Evolutionary conservation across 1,139 yeast genomes (phyloP).

Genomic region (Geotrichum macrosporum): DNA sequence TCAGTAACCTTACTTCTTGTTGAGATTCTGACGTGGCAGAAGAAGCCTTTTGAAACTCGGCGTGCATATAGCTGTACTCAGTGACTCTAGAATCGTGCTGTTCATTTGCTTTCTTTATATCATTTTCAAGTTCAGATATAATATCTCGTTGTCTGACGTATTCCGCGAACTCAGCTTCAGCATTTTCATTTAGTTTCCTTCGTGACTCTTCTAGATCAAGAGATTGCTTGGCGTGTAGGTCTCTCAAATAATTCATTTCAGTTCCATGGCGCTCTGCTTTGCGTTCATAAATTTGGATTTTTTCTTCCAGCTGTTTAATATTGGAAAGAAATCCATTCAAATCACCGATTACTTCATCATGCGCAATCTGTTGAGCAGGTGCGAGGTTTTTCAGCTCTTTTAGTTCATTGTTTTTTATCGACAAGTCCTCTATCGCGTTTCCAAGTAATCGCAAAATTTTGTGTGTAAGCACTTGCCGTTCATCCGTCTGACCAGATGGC

Average conservation of each 20-base stretch:
- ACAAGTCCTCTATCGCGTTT: conserved; percentile 26
- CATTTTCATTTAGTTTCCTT: background rate
- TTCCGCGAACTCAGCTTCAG: conserved; percentile 2
- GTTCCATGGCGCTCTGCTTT: conserved; percentile 28
- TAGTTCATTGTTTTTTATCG: conserved; percentile 33
- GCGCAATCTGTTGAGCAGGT: conserved; percentile 32
- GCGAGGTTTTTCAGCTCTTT: conserved; percentile 36
- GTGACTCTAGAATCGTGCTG: conserved; percentile 41
- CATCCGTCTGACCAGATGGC: conserved; percentile 39
- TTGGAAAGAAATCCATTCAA: conserved; percentile 38
- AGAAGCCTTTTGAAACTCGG: conserved; percentile 59
- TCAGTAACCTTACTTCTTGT: conserved; percentile 41
- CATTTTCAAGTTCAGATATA: conserved; percentile 44
- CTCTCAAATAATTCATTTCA: conserved; percentile 17
- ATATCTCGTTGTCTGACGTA: conserved; percentile 28
- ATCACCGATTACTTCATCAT: conserved; percentile 43
- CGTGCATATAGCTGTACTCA: conserved; percentile 62
- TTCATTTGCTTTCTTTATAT: conserved; percentile 40
- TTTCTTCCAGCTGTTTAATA: conserved; percentile 30
- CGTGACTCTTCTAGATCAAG: conserved; percentile 19
- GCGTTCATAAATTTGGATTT: conserved; percentile 30
- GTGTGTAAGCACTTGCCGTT: conserved; percentile 49
- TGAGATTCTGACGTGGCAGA: conserved; percentile 54
- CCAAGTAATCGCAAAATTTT: conserved; percentile 43
- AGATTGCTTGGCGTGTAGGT: conserved; percentile 7